These are phyloP conservation scores for Lactifluus volemus DNA, from an alignment of 768 basidiomycete genomes.

Conservation along the genomic window DNA sequence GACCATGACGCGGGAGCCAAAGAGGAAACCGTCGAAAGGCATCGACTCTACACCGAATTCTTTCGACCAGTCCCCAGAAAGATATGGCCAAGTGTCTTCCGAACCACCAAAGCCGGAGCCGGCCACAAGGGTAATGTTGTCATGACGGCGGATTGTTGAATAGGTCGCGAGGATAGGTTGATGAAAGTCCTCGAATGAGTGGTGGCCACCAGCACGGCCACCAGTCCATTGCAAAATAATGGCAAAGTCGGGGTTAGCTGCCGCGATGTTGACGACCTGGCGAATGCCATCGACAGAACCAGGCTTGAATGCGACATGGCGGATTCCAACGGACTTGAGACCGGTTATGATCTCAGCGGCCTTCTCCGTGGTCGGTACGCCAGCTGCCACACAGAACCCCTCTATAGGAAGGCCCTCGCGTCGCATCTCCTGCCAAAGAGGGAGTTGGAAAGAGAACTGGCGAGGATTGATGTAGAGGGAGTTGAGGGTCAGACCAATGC, in stretches of 20 bases:
- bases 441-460: conserved; percentile 95
- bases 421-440: conserved; percentile 96
- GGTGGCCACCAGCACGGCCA: too few species aligned
- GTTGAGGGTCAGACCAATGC: too few species aligned
- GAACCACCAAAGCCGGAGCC: too few species aligned
- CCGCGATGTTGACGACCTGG: conserved; percentile 93
- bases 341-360: conserved; percentile 75
- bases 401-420: conserved; percentile 92
- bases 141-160: conserved; percentile 76
- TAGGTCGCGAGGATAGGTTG: conserved; percentile 57
- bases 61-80: too few species aligned
- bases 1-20: conserved; percentile 96
- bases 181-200: too few species aligned
- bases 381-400: conserved; percentile 98
- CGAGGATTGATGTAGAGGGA: conserved; percentile 85
- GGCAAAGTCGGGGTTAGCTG: conserved; percentile 49
- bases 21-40: conserved; percentile 98
- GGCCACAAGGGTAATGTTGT: conserved; percentile 26
- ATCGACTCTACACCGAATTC: conserved; percentile 32
- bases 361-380: conserved; percentile 94
- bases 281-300: conserved; percentile 28
- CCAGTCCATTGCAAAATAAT: too few species aligned
- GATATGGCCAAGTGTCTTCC: too few species aligned
- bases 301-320: too few species aligned
- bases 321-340: too few species aligned